Conservation (phyloP, 768 basidiomycete genomes). For the Russula sp. region DNA sequence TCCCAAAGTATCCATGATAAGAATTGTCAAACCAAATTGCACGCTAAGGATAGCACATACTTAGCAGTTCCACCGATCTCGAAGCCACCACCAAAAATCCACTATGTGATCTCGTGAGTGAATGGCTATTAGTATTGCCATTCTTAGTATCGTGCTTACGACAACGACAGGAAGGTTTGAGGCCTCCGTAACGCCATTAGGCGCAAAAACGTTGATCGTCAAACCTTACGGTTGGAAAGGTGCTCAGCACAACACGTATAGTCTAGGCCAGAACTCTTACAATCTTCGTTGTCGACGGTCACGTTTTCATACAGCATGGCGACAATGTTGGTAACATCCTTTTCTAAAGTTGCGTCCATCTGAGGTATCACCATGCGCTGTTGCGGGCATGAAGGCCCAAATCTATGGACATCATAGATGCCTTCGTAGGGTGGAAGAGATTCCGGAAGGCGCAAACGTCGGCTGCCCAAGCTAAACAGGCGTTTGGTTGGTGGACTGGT, state of each 20-base stretch:
- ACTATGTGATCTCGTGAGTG: conserved; percentile 8
- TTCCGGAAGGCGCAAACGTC: conserved; percentile 30
- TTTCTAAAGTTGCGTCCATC: not conserved
- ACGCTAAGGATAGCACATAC: conserved; percentile 7
- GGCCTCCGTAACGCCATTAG: not conserved
- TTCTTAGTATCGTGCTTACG: conserved; percentile 6
- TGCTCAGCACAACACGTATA: not conserved
- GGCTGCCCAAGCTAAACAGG: conserved; percentile 17
- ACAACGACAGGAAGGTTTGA: conserved; percentile 28
- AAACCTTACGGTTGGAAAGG: conserved; percentile 17
- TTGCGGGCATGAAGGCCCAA: conserved; percentile 34
- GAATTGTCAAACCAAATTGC: not conserved
- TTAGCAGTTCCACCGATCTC: conserved; percentile 27
- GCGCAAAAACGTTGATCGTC: conserved; percentile 28
- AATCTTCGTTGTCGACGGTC: conserved; percentile 26
- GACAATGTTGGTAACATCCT: conserved; percentile 14
- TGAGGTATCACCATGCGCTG: conserved; percentile 26
- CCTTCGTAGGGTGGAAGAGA: conserved; percentile 30
- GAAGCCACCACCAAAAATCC: conserved; percentile 30
- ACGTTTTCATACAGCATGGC: conserved; percentile 23
- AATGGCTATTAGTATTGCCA: not conserved
- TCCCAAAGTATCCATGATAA: not conserved
- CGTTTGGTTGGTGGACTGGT: not conserved
- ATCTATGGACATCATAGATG: conserved; percentile 25
- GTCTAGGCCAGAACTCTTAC: conserved; percentile 14